Percentiles rank a stretch among this genome's conserved stretches.
Conservation (phyloP, 2,329 filamentous ascomycete species). For the Botrytis squamosa region DNA sequence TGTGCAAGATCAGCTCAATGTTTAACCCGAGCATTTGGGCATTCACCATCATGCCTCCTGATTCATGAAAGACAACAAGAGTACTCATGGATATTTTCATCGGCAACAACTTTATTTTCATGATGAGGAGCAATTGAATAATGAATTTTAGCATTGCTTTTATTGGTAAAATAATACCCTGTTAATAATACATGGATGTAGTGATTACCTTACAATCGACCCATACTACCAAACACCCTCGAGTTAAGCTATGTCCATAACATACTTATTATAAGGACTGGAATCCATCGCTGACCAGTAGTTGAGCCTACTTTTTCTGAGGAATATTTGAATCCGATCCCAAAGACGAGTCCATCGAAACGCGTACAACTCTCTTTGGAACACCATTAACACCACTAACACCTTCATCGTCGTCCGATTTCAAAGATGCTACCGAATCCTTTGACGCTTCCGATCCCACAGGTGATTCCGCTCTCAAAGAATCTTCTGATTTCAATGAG, state of each 20-base stretch:
- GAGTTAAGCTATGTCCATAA: neutral
- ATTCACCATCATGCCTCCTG: neutral
- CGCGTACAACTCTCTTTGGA: neutral
- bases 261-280: neutral
- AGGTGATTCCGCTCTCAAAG: neutral
- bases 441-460: neutral
- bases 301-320: neutral
- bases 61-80: neutral
- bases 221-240: neutral
- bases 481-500: neutral
- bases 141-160: neutral
- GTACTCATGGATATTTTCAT: neutral
- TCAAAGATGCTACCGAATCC: neutral
- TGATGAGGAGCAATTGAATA: neutral
- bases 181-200: neutral
- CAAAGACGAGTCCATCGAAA: neutral
- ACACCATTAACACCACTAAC: neutral
- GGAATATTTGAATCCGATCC: neutral
- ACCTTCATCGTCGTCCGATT: neutral
- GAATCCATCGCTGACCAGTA: neutral
- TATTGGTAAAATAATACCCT: neutral
- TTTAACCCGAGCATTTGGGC: neutral
- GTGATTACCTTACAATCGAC: neutral
- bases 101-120: neutral
- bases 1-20: neutral